phyloP scores from a whole-genome alignment of 192 early-diverging fungal genomes.

The Backusella tarrabulga region DNA sequence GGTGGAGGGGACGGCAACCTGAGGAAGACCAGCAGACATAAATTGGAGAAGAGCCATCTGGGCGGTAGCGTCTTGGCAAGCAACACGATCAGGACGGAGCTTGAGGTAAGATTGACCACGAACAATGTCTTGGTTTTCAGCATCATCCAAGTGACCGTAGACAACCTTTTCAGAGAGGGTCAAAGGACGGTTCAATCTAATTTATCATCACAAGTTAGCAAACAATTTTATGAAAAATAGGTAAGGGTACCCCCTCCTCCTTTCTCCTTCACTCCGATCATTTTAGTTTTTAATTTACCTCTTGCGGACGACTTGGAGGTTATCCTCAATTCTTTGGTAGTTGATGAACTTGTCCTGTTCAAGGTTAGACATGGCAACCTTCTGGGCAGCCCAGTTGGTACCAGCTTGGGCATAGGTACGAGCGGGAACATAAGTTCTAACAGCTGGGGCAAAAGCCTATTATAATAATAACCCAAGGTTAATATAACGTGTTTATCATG shows the following conservation, averaged over 20 bases:
- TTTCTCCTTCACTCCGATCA: conserved; percentile 18
- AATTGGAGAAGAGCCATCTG: conserved; percentile 98
- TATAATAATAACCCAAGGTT: background rate
- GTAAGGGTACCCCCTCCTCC: background rate
- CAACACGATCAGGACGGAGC: conserved; percentile 97
- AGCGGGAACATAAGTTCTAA: conserved; percentile 27
- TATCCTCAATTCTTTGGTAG: conserved; percentile 95
- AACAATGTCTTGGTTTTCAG: conserved; percentile 90
- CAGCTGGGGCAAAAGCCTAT: conserved; percentile 30
- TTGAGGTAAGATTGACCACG: conserved; percentile 92
- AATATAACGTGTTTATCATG: background rate
- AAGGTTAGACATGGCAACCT: conserved; percentile 90
- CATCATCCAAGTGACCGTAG: conserved; percentile 96
- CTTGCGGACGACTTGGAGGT: conserved; percentile 91
- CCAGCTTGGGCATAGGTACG: conserved; percentile 58
- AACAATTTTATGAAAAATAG: background rate
- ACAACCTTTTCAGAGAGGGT: conserved; percentile 98
- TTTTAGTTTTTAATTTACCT: conserved; percentile 53
- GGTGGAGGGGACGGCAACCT: conserved; percentile 87
- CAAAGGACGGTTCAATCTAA: conserved; percentile 84
- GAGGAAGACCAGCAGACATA: conserved; percentile 87
- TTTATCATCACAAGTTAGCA: background rate
- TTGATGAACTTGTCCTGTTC: conserved; percentile 96
- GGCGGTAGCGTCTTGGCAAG: conserved; percentile 98
- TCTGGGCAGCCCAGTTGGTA: conserved; percentile 48